Conservation (phyloP, 2,329 filamentous ascomycete species). For the Colletotrichum coccodes region DNA sequence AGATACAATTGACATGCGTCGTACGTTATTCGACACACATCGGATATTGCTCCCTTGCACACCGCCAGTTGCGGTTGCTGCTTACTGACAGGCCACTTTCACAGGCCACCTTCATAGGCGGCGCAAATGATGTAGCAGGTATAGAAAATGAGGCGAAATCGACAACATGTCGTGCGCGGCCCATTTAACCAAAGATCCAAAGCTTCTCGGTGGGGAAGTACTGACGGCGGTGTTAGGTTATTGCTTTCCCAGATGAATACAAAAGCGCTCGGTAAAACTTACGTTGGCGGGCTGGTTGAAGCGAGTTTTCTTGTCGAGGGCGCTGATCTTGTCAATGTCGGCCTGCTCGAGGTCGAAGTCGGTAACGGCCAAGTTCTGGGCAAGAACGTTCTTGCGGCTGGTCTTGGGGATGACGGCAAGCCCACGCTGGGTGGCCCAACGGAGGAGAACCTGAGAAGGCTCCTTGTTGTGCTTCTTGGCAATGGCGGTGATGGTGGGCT, state of each 20-base stretch:
- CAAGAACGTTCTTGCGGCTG: conserved; percentile 61
- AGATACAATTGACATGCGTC: conserved; percentile 22
- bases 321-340: conserved; percentile 75
- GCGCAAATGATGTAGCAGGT: conserved; percentile 4
- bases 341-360: conserved; percentile 72
- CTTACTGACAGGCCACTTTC: background rate
- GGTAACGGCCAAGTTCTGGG: conserved; percentile 74
- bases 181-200: conserved; percentile 65
- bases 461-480: conserved; percentile 78
- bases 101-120: background rate
- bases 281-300: conserved; percentile 83
- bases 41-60: conserved; percentile 13
- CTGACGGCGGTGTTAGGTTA: conserved; percentile 41
- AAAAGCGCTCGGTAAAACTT: conserved; percentile 46
- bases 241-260: background rate
- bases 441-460: conserved; percentile 82
- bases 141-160: background rate
- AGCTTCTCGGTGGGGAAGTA: conserved; percentile 67
- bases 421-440: conserved; percentile 87
- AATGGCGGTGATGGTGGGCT: conserved; percentile 71
- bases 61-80: conserved; percentile 5
- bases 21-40: conserved; percentile 7
- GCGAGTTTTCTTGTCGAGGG: conserved; percentile 72
- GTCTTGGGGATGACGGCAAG: conserved; percentile 87
- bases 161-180: background rate